phyloP scores from a whole-genome alignment of 352 stramenopile species.

The Globisporangium recalcitrans region DNA sequence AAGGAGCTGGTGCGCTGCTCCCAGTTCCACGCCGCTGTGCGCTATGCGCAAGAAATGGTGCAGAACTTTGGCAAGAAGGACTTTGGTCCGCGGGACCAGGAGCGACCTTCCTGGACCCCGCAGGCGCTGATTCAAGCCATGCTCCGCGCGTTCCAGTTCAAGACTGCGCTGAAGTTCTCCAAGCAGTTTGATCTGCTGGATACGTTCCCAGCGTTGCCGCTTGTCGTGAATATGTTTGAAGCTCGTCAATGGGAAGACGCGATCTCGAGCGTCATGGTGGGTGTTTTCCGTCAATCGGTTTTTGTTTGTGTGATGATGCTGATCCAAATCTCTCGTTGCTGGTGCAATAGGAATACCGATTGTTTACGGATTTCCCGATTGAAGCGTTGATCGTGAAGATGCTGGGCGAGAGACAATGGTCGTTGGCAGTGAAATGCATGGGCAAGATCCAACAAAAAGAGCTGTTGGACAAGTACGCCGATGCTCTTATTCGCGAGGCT shows the following conservation, averaged over 20 bases:
- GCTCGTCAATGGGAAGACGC: conserved; percentile 62
- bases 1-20: conserved; percentile 64
- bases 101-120: conserved; percentile 64
- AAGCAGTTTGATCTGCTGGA: conserved; percentile 77
- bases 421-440: conserved; percentile 70
- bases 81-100: conserved; percentile 19
- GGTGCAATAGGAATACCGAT: conserved; percentile 34
- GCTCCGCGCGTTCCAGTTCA: conserved; percentile 68
- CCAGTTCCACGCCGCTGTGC: conserved; percentile 68
- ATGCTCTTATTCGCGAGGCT: conserved; percentile 53
- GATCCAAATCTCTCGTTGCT: background rate
- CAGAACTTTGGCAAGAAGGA: conserved; percentile 58
- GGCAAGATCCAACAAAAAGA: conserved; percentile 60
- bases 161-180: conserved; percentile 68
- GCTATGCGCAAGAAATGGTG: conserved; percentile 78
- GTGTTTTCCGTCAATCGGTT: background rate
- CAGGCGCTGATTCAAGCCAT: conserved; percentile 80
- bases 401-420: conserved; percentile 66
- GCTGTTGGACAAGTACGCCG: conserved; percentile 32
- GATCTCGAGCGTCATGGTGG: conserved; percentile 59
- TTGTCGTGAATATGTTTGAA: conserved; percentile 71
- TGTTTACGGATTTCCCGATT: conserved; percentile 67
- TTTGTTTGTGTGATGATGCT: background rate
- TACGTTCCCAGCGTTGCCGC: conserved; percentile 54
- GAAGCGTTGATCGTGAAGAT: conserved; percentile 60